phyloP scores from a whole-genome alignment of 768 basidiomycete genomes.

The Lactarius indigo region DNA sequence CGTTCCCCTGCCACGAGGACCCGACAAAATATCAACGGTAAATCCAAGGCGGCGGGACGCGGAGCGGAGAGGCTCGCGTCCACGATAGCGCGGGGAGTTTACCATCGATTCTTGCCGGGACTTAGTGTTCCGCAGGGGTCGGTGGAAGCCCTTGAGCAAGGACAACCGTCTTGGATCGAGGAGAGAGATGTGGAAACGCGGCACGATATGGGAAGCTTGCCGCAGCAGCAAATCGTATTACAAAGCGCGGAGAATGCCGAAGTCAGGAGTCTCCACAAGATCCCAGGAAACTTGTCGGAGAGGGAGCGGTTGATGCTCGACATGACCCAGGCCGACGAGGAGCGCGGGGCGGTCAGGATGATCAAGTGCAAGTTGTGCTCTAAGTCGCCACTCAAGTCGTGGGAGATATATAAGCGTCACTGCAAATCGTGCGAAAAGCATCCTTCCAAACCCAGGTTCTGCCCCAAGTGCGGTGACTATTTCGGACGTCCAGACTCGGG shows the following conservation, averaged over 20 bases:
- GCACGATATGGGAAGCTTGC: not conserved
- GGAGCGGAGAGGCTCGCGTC: not conserved
- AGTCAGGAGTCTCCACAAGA: not conserved
- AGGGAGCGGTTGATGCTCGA: not conserved
- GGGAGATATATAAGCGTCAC: not conserved
- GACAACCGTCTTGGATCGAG: not conserved
- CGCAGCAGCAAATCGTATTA: not conserved
- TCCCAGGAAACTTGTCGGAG: not conserved
- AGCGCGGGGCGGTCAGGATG: not conserved
- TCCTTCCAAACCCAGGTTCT: not conserved
- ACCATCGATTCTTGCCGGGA: not conserved
- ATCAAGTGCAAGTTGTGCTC: not conserved
- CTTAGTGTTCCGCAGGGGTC: not conserved
- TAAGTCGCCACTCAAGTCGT: not conserved
- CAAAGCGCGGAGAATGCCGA: not conserved
- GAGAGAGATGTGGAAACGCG: not conserved
- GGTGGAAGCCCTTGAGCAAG: not conserved
- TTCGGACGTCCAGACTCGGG: not conserved
- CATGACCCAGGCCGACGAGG: not conserved
- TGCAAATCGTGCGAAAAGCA: not conserved
- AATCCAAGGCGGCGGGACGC: not conserved
- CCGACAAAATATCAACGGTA: not conserved
- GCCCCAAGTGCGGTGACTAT: not conserved
- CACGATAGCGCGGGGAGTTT: not conserved
- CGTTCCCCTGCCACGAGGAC: not conserved